A percentile compares a stretch with the other conserved stretches of the same genome.
These are phyloP conservation scores for Physcia stellaris DNA, from an alignment of 495 filamentous ascomycete genomes.

Conservation along the genomic window DNA sequence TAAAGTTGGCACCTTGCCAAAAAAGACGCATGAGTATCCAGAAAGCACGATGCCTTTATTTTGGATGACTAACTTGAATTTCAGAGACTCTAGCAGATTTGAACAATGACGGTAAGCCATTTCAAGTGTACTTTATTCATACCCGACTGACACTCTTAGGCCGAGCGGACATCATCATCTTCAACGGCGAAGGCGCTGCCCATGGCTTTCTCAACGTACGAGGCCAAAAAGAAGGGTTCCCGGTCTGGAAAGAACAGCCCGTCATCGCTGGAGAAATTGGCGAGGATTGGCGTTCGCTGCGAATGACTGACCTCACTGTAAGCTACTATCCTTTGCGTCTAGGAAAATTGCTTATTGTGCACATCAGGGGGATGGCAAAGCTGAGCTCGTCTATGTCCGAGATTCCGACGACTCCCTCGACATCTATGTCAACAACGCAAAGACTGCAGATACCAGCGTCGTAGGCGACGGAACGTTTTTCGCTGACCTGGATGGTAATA, in stretches of 20 bases:
- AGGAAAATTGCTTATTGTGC: neutral
- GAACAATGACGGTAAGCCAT: conserved; percentile 4
- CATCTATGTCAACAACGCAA: conserved; percentile 1
- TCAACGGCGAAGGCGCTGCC: neutral
- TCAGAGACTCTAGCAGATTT: neutral
- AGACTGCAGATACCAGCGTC: conserved; percentile 1
- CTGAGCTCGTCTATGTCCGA: neutral
- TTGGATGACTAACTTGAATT: conserved; percentile 3
- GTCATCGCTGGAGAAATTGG: too few relatives aligned
- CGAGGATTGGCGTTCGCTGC: too few relatives aligned
- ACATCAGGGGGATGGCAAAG: neutral
- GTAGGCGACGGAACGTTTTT: neutral
- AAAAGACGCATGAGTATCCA: too few relatives aligned
- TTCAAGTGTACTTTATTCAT: too few relatives aligned
- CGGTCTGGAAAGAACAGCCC: too few relatives aligned
- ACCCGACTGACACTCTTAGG: too few relatives aligned
- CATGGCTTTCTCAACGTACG: neutral
- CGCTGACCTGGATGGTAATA: conserved; percentile 1
- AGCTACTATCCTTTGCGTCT: neutral
- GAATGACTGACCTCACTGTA: neutral
- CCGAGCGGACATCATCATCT: neutral
- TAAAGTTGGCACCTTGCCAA: too few relatives aligned
- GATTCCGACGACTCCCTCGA: neutral
- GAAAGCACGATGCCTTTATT: too few relatives aligned
- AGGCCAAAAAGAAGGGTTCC: neutral